Conservation (phyloP, 1,284 basidiomycete genomes). For the Fistulina hepatica region DNA sequence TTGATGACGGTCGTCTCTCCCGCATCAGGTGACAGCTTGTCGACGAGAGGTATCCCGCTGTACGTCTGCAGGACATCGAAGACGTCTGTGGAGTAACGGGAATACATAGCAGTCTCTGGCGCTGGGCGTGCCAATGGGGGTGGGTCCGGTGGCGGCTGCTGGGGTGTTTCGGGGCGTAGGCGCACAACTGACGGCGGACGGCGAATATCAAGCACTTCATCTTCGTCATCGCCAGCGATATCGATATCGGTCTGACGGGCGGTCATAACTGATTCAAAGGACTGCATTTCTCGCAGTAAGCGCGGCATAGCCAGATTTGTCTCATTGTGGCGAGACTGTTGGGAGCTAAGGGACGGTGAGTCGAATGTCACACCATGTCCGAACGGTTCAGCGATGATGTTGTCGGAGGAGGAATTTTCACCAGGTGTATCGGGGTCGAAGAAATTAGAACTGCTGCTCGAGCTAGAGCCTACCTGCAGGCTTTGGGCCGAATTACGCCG, state of each 20-base stretch:
- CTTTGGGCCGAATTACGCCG: constrained; percentile 48
- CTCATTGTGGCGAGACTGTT: too few relatives aligned
- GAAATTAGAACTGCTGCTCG: constrained; percentile 23
- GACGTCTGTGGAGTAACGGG: constrained; percentile 58
- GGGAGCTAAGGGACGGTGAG: constrained; percentile 43
- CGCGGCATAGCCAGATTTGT: too few relatives aligned
- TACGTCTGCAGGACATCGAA: constrained; percentile 78
- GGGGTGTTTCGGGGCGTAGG: constrained; percentile 16
- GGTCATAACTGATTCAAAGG: constrained; percentile 68
- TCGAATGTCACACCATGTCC: constrained; percentile 52
- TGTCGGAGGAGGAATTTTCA: constrained; percentile 10
- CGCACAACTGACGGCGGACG: constrained; percentile 32
- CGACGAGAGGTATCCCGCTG: constrained; percentile 58
- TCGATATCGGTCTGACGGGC: constrained; percentile 39
- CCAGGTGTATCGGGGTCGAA: constrained; percentile 17
- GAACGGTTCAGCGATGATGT: constrained; percentile 44
- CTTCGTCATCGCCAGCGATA: constrained; percentile 17
- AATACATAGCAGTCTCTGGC: constrained; percentile 39
- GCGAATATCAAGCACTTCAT: too few relatives aligned
- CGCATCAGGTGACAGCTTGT: constrained; percentile 39
- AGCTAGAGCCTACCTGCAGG: constrained; percentile 28
- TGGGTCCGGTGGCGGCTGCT: not conserved
- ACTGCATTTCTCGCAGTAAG: constrained; percentile 64
- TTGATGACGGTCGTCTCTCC: constrained; percentile 43
- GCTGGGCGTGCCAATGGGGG: constrained; percentile 8